Evolutionary conservation across 2,329 filamentous ascomycete species (phyloP).

Genomic region (Fusarium newnesense): DNA sequence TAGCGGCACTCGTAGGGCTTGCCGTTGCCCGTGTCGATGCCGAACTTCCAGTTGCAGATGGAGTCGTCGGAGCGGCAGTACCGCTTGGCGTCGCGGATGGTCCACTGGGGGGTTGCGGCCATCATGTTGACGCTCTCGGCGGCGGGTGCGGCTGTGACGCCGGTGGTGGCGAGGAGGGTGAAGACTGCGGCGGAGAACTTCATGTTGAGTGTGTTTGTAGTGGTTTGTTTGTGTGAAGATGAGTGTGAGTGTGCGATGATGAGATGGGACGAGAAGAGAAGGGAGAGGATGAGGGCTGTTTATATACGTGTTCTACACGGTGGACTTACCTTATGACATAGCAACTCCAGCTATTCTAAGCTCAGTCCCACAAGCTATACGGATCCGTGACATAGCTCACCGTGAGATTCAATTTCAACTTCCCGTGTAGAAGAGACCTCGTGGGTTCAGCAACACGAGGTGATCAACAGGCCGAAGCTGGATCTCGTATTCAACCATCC

Average conservation of each 20-base stretch:
- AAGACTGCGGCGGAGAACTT: slow-evolving; percentile 55
- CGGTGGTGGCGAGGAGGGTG: slow-evolving; percentile 50
- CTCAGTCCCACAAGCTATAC: slow-evolving; percentile 4
- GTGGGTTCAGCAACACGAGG: slow-evolving; percentile 36
- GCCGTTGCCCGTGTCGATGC: slow-evolving; percentile 56
- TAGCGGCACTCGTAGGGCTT: slow-evolving; percentile 44
- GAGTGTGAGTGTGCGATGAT: slow-evolving; percentile 10
- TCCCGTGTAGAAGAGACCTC: slow-evolving; percentile 5
- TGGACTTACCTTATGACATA: slow-evolving; percentile 1
- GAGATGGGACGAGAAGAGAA: slow-evolving; percentile 3
- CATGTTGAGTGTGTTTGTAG: slow-evolving; percentile 50
- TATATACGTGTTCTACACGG: slow-evolving; percentile 24
- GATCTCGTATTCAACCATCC: slow-evolving; percentile 42
- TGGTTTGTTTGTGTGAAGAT: too few species aligned
- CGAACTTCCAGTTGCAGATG: slow-evolving; percentile 57
- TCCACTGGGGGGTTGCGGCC: slow-evolving; percentile 54
- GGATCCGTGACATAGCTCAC: background rate
- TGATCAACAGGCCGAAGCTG: slow-evolving; percentile 32
- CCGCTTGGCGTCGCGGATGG: slow-evolving; percentile 53
- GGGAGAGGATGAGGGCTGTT: slow-evolving; percentile 12
- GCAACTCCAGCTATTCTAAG: background rate
- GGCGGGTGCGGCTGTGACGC: slow-evolving; percentile 50
- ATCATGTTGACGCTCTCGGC: slow-evolving; percentile 52
- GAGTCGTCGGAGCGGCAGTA: slow-evolving; percentile 53
- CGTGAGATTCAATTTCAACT: background rate